Conservation (phyloP, 495 filamentous ascomycete genomes). For the Viridothelium virens region DNA sequence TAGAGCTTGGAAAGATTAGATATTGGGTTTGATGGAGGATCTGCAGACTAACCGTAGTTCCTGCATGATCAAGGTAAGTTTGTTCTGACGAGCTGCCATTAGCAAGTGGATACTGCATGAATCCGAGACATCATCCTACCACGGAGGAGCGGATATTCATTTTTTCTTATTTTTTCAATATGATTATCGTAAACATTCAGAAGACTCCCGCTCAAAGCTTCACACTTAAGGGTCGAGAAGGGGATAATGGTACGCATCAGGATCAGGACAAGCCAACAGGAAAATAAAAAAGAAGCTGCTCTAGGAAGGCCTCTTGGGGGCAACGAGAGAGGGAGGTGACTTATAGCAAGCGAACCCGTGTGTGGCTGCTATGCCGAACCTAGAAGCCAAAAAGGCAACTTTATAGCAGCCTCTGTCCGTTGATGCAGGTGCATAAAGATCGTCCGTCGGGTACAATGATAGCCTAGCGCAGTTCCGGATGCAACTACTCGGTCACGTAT, state of each 20-base stretch:
- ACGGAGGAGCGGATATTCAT: conserved; percentile 41
- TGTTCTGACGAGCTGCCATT: conserved; percentile 24
- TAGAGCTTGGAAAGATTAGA: conserved; percentile 41
- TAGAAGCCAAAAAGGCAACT: not conserved
- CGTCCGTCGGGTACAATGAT: too few relatives aligned
- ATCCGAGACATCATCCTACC: conserved; percentile 24
- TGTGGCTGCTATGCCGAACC: not conserved
- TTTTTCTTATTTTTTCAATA: conserved; percentile 33
- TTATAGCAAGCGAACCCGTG: not conserved
- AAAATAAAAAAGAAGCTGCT: too few relatives aligned
- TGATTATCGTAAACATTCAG: conserved; percentile 16
- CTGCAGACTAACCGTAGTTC: conserved; percentile 45
- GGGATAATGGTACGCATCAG: not conserved
- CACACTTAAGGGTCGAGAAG: too few relatives aligned
- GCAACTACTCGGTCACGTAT: too few relatives aligned
- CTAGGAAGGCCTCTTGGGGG: too few relatives aligned
- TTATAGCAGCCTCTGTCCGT: not conserved
- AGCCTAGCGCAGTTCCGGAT: too few relatives aligned
- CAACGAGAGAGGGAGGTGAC: too few relatives aligned
- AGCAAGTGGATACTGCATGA: not conserved
- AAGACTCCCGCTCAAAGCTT: not conserved
- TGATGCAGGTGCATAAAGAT: not conserved
- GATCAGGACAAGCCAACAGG: not conserved
- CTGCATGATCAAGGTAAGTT: conserved; percentile 67
- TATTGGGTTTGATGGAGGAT: not conserved